Percentiles rank a stretch among this genome's conserved stretches.
Conservation (phyloP, 1,284 basidiomycete species). For the Trametes sp. region DNA sequence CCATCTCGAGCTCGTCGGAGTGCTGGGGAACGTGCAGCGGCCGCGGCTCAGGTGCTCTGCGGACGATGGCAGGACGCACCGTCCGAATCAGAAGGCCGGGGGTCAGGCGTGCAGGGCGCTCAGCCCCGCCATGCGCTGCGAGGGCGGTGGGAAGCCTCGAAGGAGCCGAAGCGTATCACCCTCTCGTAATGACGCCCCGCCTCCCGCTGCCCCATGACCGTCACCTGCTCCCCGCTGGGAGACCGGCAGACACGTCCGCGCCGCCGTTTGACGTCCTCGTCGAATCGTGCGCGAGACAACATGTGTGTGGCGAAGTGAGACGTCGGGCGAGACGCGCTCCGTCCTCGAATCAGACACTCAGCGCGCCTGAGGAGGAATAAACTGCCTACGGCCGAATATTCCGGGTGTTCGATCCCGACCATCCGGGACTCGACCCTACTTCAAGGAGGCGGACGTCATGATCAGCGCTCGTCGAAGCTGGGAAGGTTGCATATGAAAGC, state of each 20-base stretch:
- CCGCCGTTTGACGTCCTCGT: neutral
- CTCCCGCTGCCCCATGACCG: neutral
- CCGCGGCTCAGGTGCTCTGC: neutral
- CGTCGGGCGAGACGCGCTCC: neutral
- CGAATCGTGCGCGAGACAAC: neutral
- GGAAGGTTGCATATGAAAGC: neutral
- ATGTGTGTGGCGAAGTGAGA: neutral
- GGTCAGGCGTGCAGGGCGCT: neutral
- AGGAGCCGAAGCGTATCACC: neutral
- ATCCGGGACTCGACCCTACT: neutral
- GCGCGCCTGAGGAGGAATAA: too few relatives aligned
- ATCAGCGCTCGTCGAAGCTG: neutral
- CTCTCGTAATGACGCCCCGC: neutral
- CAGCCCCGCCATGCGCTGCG: neutral
- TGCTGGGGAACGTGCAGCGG: neutral
- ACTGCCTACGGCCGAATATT: neutral
- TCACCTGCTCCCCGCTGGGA: neutral
- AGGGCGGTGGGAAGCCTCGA: neutral
- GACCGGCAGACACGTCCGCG: too few relatives aligned
- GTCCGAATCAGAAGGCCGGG: constrained; percentile 7
- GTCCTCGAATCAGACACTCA: too few relatives aligned
- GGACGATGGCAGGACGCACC: neutral
- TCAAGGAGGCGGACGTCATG: neutral
- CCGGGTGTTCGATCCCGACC: neutral
- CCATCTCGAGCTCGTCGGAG: neutral